Evolutionary conservation across 1,139 yeast species (phyloP), one percentile per base, ranked within the genome.

Genomic region (Debaryomyces coudertii): DNA sequence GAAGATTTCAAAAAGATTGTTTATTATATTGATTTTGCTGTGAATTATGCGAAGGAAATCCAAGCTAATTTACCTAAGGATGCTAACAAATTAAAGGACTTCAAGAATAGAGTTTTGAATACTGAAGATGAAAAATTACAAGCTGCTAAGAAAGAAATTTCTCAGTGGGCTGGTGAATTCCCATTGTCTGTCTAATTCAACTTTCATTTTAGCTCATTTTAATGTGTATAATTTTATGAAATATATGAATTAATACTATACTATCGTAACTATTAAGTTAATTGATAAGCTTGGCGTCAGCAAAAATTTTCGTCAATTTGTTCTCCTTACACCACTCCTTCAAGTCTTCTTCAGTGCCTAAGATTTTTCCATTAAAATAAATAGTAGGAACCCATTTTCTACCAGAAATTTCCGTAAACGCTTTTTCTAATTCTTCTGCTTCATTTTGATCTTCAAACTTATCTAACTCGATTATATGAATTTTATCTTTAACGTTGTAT

Each of bases 41-140:
- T 92, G 52, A 76, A 81, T 60, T 83, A 85, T 61, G 93, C 98
- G 47, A 81, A 79, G 66, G 77, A 82, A 53, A 79, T 87, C 57
- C 97, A 93, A 77, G 72, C 76, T 44, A 76, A 73, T 56, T 80
- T 89, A 61, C 95, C 96, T 58, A 80, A 82, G 72, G 92, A 87
- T 49, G 95, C 95, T 50, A 90, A 92, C 77, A 90, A 86, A 76
- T 82, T 93, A 68, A 92, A 89, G 73, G 98, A 93, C 68, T 93
- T 90, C 83, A 90, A 90, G 76, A 82, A 83, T 56, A 83, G 82
- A 65, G 82, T 90, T 51, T 82, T 84, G 58, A 79, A 80, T 55
- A 87, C 87, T 55, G 80, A 84, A 52, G 83, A 79, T 44, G 92
- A 85, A 62, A 68, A 69, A 53, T 75, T 90, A 63, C 71, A 73